A percentile compares a stretch with the other conserved stretches of the same genome.
phyloP scores from a whole-genome alignment of 257 asterid genomes.

The Nicotiana paniculata region DNA sequence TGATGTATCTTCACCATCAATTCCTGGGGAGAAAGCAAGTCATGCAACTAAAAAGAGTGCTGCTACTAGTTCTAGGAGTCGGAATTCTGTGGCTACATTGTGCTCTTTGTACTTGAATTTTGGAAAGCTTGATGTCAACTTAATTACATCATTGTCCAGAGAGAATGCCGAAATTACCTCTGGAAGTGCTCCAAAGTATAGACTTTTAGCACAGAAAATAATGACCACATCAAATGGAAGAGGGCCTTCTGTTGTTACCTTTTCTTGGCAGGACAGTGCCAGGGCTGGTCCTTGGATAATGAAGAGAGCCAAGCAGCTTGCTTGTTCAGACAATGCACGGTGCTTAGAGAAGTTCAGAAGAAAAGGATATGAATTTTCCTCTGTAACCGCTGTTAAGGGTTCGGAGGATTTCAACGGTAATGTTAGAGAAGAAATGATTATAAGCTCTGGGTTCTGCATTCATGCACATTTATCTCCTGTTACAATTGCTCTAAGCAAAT shows the following conservation, averaged over 20 bases:
- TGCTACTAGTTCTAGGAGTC: constrained; percentile 34
- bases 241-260: constrained; percentile 47
- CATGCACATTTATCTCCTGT: constrained; percentile 59
- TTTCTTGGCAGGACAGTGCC: constrained; percentile 71
- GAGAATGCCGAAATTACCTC: constrained; percentile 32
- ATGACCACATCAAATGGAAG: constrained; percentile 42
- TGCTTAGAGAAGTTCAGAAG: constrained; percentile 44
- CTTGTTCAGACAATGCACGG: constrained; percentile 60
- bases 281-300: constrained; percentile 81
- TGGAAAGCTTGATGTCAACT: constrained; percentile 48
- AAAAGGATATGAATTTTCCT: constrained; percentile 66
- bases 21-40: constrained; percentile 29
- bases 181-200: constrained; percentile 25
- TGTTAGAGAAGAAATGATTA: constrained; percentile 56
- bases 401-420: constrained; percentile 45
- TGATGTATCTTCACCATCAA: constrained; percentile 44
- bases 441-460: constrained; percentile 60
- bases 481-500: constrained; percentile 36
- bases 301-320: constrained; percentile 66
- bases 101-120: constrained; percentile 54
- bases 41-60: constrained; percentile 33
- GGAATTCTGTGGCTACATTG: constrained; percentile 31
- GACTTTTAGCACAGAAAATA: constrained; percentile 48
- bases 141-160: constrained; percentile 37
- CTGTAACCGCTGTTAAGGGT: constrained; percentile 66